phyloP scores from a whole-genome alignment of 257 asterid species.

The Sherardia arvensis region DNA sequence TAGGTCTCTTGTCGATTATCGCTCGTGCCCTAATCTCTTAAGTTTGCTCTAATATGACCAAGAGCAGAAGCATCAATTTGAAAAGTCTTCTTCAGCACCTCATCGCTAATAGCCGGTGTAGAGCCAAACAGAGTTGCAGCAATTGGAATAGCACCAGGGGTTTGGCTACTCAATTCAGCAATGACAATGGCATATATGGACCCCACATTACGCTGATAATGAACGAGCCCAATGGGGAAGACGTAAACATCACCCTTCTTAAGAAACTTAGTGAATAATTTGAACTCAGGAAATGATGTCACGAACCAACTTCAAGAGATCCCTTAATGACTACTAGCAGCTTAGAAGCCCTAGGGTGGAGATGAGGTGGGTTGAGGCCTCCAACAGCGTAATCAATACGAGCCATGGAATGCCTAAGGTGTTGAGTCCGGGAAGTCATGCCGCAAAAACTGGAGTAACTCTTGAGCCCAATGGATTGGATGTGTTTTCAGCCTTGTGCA shows the following conservation, averaged over 20 bases:
- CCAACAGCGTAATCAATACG: background rate
- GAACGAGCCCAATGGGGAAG: background rate
- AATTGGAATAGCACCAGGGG: conserved; percentile 10
- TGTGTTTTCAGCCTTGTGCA: background rate
- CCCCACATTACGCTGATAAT: background rate
- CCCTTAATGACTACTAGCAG: conserved; percentile 4
- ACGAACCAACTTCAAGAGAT: conserved; percentile 8
- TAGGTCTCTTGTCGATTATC: too few species aligned
- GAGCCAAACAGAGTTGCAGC: conserved; percentile 13
- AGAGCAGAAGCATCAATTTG: conserved; percentile 7
- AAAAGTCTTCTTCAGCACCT: conserved; percentile 12
- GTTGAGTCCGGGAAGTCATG: background rate
- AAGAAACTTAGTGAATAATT: conserved; percentile 2
- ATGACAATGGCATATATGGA: background rate
- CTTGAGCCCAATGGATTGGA: background rate
- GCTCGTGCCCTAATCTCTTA: too few species aligned
- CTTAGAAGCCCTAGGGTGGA: conserved; percentile 10
- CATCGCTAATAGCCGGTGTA: conserved; percentile 1
- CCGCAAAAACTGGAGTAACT: background rate
- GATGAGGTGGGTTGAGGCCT: background rate
- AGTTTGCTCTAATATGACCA: background rate
- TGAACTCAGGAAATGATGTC: conserved; percentile 8
- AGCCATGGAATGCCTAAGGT: background rate
- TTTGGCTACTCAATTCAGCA: conserved; percentile 15
- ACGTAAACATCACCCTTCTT: background rate